Conservation (phyloP, 139 green algal genomes). For the Chlamydomonas sphaeroides region DNA sequence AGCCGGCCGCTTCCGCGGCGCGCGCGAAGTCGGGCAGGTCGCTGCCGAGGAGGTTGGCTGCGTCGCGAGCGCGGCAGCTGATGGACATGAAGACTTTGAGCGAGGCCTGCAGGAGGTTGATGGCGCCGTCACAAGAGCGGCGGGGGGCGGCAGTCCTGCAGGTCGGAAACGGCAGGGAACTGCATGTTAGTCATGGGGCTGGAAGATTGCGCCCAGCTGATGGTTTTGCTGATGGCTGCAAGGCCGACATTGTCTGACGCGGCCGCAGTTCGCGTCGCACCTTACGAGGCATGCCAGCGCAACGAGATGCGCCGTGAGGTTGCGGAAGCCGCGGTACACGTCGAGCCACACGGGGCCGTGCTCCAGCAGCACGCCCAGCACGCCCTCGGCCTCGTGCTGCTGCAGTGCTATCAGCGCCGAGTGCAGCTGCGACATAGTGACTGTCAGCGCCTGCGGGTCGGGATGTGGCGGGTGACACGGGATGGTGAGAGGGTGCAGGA, state of each 20-base stretch:
- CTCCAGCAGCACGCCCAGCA: slow-evolving; percentile 21
- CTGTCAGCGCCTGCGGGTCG: background rate
- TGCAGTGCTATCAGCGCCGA: background rate
- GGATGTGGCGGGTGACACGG: background rate
- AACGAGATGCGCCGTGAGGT: slow-evolving; percentile 8
- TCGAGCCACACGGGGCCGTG: slow-evolving; percentile 20
- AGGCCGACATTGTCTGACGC: too few species aligned
- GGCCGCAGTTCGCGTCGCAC: background rate
- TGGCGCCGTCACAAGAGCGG: background rate
- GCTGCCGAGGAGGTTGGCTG: background rate
- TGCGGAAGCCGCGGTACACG: slow-evolving; percentile 15
- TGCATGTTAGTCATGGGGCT: too few species aligned
- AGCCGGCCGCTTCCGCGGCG: background rate
- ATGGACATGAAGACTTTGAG: background rate
- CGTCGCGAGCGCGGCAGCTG: slow-evolving; percentile 4
- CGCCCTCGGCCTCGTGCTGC: slow-evolving; percentile 3
- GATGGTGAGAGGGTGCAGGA: too few species aligned
- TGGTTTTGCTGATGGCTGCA: too few species aligned
- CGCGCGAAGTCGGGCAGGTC: slow-evolving; percentile 26
- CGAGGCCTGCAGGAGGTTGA: background rate
- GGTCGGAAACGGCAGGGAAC: background rate
- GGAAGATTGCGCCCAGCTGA: too few species aligned
- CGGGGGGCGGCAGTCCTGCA: background rate
- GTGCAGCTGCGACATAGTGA: background rate
- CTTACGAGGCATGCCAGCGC: background rate